Conservation (phyloP, 805 yeast genomes). For the Grigorovia jiainica region DNA sequence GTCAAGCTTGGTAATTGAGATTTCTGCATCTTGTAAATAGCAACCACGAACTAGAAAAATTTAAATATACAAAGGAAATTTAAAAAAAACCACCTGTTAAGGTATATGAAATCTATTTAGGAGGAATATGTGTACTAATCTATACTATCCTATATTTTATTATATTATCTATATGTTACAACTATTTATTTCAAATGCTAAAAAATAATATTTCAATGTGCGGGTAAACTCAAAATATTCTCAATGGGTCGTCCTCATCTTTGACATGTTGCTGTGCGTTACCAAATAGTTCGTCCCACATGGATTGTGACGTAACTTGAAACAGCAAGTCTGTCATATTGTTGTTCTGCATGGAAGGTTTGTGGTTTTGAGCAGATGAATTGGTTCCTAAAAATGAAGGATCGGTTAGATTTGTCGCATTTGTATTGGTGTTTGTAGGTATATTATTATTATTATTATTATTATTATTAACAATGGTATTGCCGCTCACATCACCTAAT, state of each 20-base stretch:
- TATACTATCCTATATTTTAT: no score
- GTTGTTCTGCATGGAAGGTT: background rate
- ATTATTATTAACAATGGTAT: no score
- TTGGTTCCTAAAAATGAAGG: background rate
- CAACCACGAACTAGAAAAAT: no score
- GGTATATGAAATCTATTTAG: background rate
- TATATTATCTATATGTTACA: background rate
- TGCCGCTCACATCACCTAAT: no score
- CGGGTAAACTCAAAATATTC: background rate
- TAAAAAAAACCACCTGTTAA: no score
- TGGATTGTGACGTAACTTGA: slow-evolving; percentile 54
- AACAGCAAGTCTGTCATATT: slow-evolving; percentile 49
- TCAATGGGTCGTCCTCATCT: background rate
- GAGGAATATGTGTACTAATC: background rate
- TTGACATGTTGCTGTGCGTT: slow-evolving; percentile 1
- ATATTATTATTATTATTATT: no score
- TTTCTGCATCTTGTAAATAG: background rate
- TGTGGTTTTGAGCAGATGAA: background rate
- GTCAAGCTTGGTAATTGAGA: slow-evolving; percentile 1
- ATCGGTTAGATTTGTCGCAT: background rate
- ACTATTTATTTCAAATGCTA: background rate
- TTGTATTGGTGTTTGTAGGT: background rate
- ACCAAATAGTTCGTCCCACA: slow-evolving; percentile 43
- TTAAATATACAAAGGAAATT: no score
- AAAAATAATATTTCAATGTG: background rate